phyloP scores from a whole-genome alignment of 768 basidiomycete species.

The Amanita thiersii region DNA sequence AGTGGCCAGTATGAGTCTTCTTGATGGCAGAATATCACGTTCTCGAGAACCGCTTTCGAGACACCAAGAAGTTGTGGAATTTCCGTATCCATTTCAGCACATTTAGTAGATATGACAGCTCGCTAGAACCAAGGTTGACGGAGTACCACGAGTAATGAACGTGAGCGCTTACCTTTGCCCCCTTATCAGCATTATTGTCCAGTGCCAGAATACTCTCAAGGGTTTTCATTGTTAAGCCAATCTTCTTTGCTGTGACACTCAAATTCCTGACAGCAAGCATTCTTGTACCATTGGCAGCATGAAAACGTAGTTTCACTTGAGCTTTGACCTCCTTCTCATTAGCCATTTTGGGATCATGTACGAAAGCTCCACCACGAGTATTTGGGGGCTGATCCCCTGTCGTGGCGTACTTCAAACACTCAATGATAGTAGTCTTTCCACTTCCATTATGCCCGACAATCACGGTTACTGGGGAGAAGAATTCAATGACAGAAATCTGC shows the following conservation, averaged over 20 bases:
- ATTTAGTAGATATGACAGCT: constrained; percentile 90
- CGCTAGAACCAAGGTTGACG: constrained; percentile 38
- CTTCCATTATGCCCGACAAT: constrained; percentile 98
- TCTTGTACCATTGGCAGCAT: constrained; percentile 78
- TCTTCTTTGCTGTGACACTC: constrained; percentile 92
- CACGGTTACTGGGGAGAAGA: constrained; percentile 95
- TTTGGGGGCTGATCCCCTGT: constrained; percentile 98
- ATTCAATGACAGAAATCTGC: constrained; percentile 86
- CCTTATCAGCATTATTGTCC: constrained; percentile 61
- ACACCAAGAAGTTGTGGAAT: constrained; percentile 92
- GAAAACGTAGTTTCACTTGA: constrained; percentile 91
- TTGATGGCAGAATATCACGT: constrained; percentile 99
- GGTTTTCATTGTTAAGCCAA: constrained; percentile 93
- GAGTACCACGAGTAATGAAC: background rate
- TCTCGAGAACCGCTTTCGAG: constrained; percentile 96
- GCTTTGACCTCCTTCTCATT: constrained; percentile 99
- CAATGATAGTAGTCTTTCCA: constrained; percentile 98
- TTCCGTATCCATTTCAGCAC: constrained; percentile 92
- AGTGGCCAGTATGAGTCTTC: constrained; percentile 99
- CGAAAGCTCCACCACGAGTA: constrained; percentile 95
- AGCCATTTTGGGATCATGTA: constrained; percentile 99
- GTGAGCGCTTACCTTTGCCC: constrained; percentile 54
- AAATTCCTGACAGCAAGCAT: constrained; percentile 91
- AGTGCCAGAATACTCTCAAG: constrained; percentile 83
- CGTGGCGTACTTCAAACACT: constrained; percentile 98